These are phyloP conservation scores for Crithidia fasciculata DNA, from an alignment of 208 protist genomes.

Conservation along the genomic window DNA sequence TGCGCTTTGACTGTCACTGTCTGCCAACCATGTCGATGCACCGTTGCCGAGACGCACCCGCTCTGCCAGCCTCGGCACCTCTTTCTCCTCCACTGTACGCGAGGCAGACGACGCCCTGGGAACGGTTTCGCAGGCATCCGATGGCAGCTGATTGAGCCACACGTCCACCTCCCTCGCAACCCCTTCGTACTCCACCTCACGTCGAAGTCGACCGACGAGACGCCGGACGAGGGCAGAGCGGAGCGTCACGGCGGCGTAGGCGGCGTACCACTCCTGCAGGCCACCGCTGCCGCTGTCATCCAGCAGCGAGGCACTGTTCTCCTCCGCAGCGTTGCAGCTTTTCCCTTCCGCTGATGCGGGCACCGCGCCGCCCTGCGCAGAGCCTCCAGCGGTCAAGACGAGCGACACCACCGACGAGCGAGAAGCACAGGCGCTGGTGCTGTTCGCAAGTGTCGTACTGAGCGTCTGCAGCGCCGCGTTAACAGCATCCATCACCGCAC, in stretches of 20 bases:
- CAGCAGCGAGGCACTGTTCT: neutral
- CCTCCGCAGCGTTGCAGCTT: too few species aligned
- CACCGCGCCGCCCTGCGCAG: too few species aligned
- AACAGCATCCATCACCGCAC: constrained; percentile 9
- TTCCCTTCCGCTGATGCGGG: too few species aligned
- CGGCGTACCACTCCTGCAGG: constrained; percentile 21
- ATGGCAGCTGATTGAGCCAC: constrained; percentile 15
- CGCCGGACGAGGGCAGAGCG: neutral
- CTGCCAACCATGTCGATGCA: too few species aligned
- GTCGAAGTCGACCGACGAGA: constrained; percentile 10
- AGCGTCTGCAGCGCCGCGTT: neutral
- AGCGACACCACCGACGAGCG: neutral
- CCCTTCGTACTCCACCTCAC: constrained; percentile 25
- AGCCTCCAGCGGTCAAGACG: neutral
- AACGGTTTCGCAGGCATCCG: too few species aligned
- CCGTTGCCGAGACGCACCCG: neutral
- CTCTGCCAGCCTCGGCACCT: neutral
- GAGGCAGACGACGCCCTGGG: too few species aligned
- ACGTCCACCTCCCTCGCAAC: constrained; percentile 26
- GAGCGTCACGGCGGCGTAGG: neutral
- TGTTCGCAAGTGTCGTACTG: too few species aligned
- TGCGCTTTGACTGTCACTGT: too few species aligned
- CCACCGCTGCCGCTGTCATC: neutral
- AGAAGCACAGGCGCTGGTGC: neutral
- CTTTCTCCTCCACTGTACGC: neutral